phyloP scores from a whole-genome alignment of 352 stramenopile species.

The Blastocystis sp. region DNA sequence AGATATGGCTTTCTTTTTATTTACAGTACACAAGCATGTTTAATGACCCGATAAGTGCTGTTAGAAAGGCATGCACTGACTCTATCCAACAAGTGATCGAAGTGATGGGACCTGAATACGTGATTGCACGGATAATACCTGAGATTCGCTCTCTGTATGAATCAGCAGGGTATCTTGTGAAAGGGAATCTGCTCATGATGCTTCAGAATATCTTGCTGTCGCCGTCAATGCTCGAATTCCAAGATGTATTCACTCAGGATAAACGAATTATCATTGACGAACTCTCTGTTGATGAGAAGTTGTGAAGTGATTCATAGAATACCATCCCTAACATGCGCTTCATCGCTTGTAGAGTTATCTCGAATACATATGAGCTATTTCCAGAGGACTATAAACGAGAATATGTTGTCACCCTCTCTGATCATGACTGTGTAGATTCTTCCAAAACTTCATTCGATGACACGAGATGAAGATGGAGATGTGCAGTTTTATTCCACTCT shows the following conservation, averaged over 20 bases:
- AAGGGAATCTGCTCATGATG: not conserved
- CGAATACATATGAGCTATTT: not conserved
- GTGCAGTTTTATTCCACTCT: conserved; percentile 1
- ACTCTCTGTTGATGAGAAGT: not conserved
- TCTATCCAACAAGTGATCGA: not conserved
- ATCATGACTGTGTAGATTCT: conserved; percentile 3
- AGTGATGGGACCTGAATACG: not conserved
- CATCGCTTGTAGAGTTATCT: conserved; percentile 24
- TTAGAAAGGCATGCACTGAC: conserved; percentile 10
- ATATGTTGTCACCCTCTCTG: not conserved
- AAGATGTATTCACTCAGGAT: not conserved
- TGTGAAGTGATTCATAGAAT: not conserved
- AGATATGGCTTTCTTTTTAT: not conserved
- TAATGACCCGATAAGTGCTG: not conserved
- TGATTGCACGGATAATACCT: not conserved
- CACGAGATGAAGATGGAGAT: conserved; percentile 18
- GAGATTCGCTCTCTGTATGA: not conserved
- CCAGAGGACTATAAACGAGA: not conserved
- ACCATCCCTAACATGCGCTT: conserved; percentile 32
- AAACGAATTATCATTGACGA: not conserved
- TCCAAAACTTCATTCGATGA: conserved; percentile 13
- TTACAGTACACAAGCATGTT: conserved; percentile 1
- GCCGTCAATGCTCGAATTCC: not conserved
- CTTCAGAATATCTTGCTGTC: conserved; percentile 15
- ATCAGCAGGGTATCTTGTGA: not conserved